These are phyloP conservation scores for Rhizopogon roseolus DNA, from an alignment of 768 basidiomycete genomes.

Conservation along the genomic window DNA sequence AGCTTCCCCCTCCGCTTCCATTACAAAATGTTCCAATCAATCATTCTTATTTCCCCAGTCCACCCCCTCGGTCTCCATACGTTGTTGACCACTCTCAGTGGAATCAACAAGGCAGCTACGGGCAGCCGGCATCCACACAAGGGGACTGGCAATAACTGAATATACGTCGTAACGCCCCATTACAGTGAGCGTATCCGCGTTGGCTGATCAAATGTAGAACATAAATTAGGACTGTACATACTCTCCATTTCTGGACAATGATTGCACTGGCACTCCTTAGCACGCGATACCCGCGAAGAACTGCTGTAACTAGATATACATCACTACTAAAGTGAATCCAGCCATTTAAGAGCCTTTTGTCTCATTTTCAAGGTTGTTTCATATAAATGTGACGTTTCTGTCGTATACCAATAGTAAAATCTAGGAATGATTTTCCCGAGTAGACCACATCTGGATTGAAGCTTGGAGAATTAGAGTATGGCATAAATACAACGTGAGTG, in stretches of 20 bases:
- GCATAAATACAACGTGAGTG: constrained; percentile 23
- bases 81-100: constrained; percentile 3
- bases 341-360: too few relatives aligned
- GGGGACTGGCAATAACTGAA: constrained; percentile 21
- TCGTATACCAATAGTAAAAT: too few relatives aligned
- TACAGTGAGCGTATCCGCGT: constrained; percentile 9
- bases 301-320: too few relatives aligned
- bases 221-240: constrained; percentile 9
- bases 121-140: constrained; percentile 24
- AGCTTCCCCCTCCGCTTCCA: constrained; percentile 20
- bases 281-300: too few relatives aligned
- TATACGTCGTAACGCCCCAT: constrained; percentile 1
- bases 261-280: too few relatives aligned
- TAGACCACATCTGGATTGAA: neutral
- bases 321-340: too few relatives aligned
- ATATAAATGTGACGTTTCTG: too few relatives aligned
- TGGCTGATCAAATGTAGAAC: constrained; percentile 6
- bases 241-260: neutral
- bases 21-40: constrained; percentile 10
- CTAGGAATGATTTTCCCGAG: constrained; percentile 27
- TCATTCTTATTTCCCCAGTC: constrained; percentile 33
- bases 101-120: constrained; percentile 22
- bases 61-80: constrained; percentile 37
- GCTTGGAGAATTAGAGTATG: constrained; percentile 11
- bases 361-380: too few relatives aligned